Base-by-base conservation (phyloP, 345 rosid species). In the Lepidium aucheri region DNA sequence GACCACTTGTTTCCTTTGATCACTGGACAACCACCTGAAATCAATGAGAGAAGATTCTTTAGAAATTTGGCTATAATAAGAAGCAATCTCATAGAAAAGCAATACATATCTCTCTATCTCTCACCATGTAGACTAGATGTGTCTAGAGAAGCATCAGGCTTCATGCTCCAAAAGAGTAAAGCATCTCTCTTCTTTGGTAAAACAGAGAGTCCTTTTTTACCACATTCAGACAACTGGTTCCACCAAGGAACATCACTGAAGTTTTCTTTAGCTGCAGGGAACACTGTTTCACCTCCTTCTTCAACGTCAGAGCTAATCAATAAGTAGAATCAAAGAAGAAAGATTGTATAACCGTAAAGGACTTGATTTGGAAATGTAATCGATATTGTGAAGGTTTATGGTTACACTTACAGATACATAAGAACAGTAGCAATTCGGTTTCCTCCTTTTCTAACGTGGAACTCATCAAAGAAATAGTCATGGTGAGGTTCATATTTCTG, bases 241-340 rank as follows among this genome's bases (percentile, higher is more conserved):
- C 94, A 87, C 98, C 97, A 86, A 17, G 96, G 90, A 15, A 89
- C 91, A 6, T 80, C 82, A 73, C 87, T 89, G 41, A 74, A 4
- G 76, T 90, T 93, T 62, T 89, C 97, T 81, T 84, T 79, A 51
- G 98, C 96, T 63, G 77, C 38, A 54, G 98, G 98, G 73, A 93
- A 89, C 14, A 93, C 89, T 3, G 94, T 90, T 79, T 90, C 97
- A 1, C 98, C 98, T 26, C 98, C 98, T 85, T 93, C 95, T 54
- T 90, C 96, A 65, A 90, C 96, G 15, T 93, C 98, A 39, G 97
- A 85, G 70, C 95, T 60, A 41, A 20, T 8, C 6, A 43, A 78
- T 50, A 70, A 4, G 30, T 60, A 58, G 39, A 20, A 55, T 53
- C 24, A 78, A 74, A 24, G 55, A 41, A 50, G 32, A 52, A 58